phyloP scores from a whole-genome alignment of 1,139 yeast genomes.

The Candida labiduridarum region DNA sequence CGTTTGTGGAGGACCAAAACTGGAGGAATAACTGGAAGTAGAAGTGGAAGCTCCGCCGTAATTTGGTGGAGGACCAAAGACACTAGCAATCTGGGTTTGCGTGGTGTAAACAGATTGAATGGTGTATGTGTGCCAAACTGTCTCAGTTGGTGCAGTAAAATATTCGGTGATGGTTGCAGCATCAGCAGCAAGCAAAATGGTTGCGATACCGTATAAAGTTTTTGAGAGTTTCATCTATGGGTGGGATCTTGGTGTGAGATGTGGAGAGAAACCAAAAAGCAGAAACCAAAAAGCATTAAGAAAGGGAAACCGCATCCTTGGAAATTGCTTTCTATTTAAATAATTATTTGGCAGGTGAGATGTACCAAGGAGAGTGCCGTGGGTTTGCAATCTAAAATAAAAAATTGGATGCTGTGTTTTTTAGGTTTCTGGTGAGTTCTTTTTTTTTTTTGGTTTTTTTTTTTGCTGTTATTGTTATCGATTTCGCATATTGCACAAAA shows the following conservation, averaged over 20 bases:
- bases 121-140: slow-evolving; percentile 21
- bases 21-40: slow-evolving; percentile 16
- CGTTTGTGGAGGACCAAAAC: slow-evolving; percentile 24
- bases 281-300: not conserved
- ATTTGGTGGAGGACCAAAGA: slow-evolving; percentile 16
- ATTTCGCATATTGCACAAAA: not conserved
- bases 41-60: slow-evolving; percentile 15
- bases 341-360: not conserved
- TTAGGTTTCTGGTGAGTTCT: not conserved
- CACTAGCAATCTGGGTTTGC: slow-evolving; percentile 12
- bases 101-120: slow-evolving; percentile 21
- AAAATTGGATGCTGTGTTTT: not conserved
- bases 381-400: slow-evolving; percentile 1
- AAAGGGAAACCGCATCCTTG: not conserved
- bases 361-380: not conserved
- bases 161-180: slow-evolving; percentile 25
- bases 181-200: slow-evolving; percentile 10
- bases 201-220: slow-evolving; percentile 7
- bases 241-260: not conserved
- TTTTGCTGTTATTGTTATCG: not conserved
- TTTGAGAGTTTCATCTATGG: slow-evolving; percentile 7
- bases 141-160: slow-evolving; percentile 29
- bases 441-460: not conserved
- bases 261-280: not conserved
- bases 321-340: not conserved